Percentiles rank a stretch among this genome's conserved stretches.
These are phyloP conservation scores for Colletotrichum phormii DNA, from an alignment of 2,329 filamentous ascomycete genomes.

Conservation along the genomic window DNA sequence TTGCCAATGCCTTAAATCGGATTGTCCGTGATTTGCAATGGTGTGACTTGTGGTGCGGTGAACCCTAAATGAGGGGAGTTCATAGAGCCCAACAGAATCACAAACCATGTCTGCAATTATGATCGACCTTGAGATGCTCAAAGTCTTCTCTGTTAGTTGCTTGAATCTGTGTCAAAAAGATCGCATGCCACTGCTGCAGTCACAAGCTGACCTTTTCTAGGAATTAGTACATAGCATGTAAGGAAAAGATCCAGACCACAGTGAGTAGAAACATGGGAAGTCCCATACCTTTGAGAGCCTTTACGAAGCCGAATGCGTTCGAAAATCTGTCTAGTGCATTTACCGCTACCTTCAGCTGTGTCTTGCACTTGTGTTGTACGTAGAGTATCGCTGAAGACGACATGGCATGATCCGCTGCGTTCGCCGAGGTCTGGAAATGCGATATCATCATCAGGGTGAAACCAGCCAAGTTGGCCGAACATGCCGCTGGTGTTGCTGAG, in stretches of 20 bases:
- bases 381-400: background rate
- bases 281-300: background rate
- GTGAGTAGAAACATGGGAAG: too few relatives aligned
- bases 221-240: background rate
- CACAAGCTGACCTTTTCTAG: background rate
- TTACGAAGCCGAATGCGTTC: background rate
- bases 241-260: too few relatives aligned
- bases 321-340: background rate
- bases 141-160: too few relatives aligned
- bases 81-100: too few relatives aligned
- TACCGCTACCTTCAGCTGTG: background rate
- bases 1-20: background rate
- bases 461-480: too few relatives aligned
- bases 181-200: background rate
- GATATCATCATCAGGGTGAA: background rate
- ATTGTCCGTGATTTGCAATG: too few relatives aligned
- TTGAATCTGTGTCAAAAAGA: too few relatives aligned
- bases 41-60: too few relatives aligned
- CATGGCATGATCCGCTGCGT: background rate
- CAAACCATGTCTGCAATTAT: too few relatives aligned
- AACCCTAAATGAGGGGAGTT: too few relatives aligned
- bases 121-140: too few relatives aligned
- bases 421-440: background rate
- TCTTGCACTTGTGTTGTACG: background rate
- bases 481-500: too few relatives aligned